Conservation (phyloP, 805 yeast species). For the Wickerhamomyces canadensis region DNA sequence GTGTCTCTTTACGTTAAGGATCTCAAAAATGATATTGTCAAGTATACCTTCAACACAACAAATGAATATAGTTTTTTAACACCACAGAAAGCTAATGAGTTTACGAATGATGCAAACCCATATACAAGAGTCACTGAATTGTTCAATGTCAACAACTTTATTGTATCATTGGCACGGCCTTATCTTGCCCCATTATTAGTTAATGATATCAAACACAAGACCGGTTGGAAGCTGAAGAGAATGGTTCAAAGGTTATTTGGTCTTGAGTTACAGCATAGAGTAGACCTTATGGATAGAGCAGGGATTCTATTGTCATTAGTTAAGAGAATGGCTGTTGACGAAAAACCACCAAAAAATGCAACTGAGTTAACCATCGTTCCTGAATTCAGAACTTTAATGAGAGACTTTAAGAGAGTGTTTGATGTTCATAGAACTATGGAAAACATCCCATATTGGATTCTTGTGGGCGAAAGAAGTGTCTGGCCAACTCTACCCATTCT, state of each 20-base stretch:
- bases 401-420: slow-evolving; percentile 24
- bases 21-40: slow-evolving; percentile 56
- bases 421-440: slow-evolving; percentile 75
- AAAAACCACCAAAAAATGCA: slow-evolving; percentile 72
- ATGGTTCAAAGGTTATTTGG: slow-evolving; percentile 33
- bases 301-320: slow-evolving; percentile 68
- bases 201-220: slow-evolving; percentile 73
- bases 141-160: slow-evolving; percentile 90
- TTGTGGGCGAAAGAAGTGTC: slow-evolving; percentile 85
- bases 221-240: slow-evolving; percentile 32
- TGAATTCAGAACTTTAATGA: slow-evolving; percentile 55
- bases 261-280: slow-evolving; percentile 80
- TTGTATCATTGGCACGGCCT: slow-evolving; percentile 89
- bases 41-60: slow-evolving; percentile 35
- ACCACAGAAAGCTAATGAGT: slow-evolving; percentile 41
- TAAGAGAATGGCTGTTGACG: slow-evolving; percentile 80
- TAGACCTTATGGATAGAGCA: slow-evolving; percentile 71
- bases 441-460: slow-evolving; percentile 84
- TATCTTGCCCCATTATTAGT: slow-evolving; percentile 86
- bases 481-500: slow-evolving; percentile 88
- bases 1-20: slow-evolving; percentile 55
- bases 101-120: slow-evolving; percentile 53
- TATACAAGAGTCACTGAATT: slow-evolving; percentile 86
- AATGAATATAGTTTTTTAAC: slow-evolving; percentile 28
- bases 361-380: slow-evolving; percentile 91